Percentiles rank a stretch among this genome's conserved stretches.
phyloP scores from a whole-genome alignment of 2,329 filamentous ascomycete genomes.

The Colletotrichum sp. region DNA sequence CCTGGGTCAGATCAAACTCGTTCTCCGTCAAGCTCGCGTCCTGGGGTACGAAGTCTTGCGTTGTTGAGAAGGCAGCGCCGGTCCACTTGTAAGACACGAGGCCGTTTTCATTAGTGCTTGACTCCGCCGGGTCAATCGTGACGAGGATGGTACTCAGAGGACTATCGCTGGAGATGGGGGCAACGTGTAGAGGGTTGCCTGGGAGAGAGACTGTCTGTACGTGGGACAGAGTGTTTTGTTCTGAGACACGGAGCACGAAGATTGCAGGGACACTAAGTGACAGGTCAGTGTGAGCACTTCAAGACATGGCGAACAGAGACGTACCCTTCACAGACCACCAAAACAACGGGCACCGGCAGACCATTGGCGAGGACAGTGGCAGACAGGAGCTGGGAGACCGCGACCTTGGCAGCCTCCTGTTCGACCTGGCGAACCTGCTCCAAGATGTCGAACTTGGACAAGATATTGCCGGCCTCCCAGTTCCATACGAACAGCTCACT shows the following conservation, averaged over 20 bases:
- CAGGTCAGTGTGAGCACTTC: conserved; percentile 22
- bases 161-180: conserved; percentile 28
- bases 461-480: conserved; percentile 66
- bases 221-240: conserved; percentile 53
- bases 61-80: conserved; percentile 13
- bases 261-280: conserved; percentile 60
- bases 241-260: conserved; percentile 64
- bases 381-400: conserved; percentile 50
- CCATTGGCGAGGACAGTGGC: conserved; percentile 24
- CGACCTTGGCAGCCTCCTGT: conserved; percentile 43
- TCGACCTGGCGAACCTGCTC: conserved; percentile 33
- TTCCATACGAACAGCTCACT: conserved; percentile 80
- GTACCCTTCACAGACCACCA: conserved; percentile 50
- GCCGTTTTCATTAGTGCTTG: conserved; percentile 18
- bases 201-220: conserved; percentile 56
- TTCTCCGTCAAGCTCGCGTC: conserved; percentile 7
- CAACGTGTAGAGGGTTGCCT: conserved; percentile 69
- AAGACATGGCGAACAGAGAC: conserved; percentile 29
- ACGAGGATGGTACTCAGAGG: conserved; percentile 38
- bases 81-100: conserved; percentile 26
- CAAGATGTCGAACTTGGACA: conserved; percentile 60
- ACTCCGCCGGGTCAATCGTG: conserved; percentile 41
- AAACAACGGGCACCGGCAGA: conserved; percentile 27
- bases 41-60: conserved; percentile 6
- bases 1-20: conserved; percentile 37